Evolutionary conservation across 2,329 filamentous ascomycete genomes (phyloP).

Genomic region (Xylariaceae sp.): DNA sequence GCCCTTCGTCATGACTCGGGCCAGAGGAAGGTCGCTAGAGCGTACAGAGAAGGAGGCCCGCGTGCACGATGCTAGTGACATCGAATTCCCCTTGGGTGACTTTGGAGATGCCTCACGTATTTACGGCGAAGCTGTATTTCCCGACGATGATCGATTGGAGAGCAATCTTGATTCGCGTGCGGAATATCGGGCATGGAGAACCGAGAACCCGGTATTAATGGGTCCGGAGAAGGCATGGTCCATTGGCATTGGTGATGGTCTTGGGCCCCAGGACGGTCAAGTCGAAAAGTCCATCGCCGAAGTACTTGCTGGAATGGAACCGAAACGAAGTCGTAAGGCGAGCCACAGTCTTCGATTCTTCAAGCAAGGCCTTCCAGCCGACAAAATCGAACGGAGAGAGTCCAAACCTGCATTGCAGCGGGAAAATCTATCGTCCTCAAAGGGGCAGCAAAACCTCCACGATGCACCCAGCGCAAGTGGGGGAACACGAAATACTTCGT

Average conservation of each 20-base stretch:
- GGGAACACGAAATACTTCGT: slow-evolving; percentile 23
- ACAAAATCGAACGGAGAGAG: slow-evolving; percentile 53
- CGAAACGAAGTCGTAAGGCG: slow-evolving; percentile 62
- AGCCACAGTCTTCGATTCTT: slow-evolving; percentile 65
- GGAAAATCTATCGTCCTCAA: slow-evolving; percentile 40
- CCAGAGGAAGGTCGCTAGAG: slow-evolving; percentile 40
- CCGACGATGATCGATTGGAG: slow-evolving; percentile 21
- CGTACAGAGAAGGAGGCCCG: slow-evolving; percentile 41
- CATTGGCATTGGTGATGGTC: slow-evolving; percentile 50
- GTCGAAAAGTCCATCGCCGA: slow-evolving; percentile 64
- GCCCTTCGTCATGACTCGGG: slow-evolving; percentile 31
- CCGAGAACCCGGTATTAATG: slow-evolving; percentile 41
- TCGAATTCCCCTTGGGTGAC: slow-evolving; percentile 28
- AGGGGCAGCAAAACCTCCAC: slow-evolving; percentile 28
- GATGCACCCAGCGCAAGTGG: slow-evolving; percentile 19
- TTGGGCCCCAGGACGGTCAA: slow-evolving; percentile 49
- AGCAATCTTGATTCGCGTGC: slow-evolving; percentile 27
- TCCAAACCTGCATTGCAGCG: slow-evolving; percentile 33
- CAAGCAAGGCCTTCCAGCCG: slow-evolving; percentile 60
- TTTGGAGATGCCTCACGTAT: slow-evolving; percentile 35
- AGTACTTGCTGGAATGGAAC: slow-evolving; percentile 57
- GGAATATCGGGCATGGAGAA: slow-evolving; percentile 37
- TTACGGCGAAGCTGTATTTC: slow-evolving; percentile 17
- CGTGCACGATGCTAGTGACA: slow-evolving; percentile 30
- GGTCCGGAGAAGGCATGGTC: slow-evolving; percentile 60